Evolutionary conservation across 768 basidiomycete species (phyloP), one percentile per base, ranked within the genome.

Genomic region (Daedaleopsis nitida): DNA sequence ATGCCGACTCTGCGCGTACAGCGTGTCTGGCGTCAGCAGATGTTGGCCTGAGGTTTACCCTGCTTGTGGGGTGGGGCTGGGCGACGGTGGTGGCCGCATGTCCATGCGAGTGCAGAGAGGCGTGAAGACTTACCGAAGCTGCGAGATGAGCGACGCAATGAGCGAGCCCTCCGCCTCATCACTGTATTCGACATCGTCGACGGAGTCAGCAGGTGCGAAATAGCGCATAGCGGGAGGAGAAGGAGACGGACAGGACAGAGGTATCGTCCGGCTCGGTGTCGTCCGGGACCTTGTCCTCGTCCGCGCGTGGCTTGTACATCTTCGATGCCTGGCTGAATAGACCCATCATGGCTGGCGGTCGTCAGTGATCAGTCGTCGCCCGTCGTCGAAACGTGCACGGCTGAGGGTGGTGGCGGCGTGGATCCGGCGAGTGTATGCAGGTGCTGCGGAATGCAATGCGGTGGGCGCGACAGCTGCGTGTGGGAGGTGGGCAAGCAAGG

Each of bases 161-260:
- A 98, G 84, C 49, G 94, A 96, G 53, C 95, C 95, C 73, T 98
- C 91, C 75, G 95, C 83, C 74, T 96, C 94, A 76, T 96, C 94
- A 75, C 92, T 93, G 75, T 37, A 67, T 44, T 55, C 52, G 34
- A 32, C 62, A 58, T 66, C 58, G 48, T 79, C 69, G 59, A 80
- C 72, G 75, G 73, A 69, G 72, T 79, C 70, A 73, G 75, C 58
- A 44, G 59, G 24, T 19, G 61, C 23, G 52, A 58, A 65, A 62
- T 65, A 70, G 57, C 68, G 69, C 76, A 78, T 75, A 62, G 57
- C 50, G 48, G 24, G 19, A 24, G 53, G 21, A 56, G 59, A 57
- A 71, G 61, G 63, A 60, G 55, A 89, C 91, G 70, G 72, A 92
- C 87, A 96, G 77, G 77, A 94, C 90, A 62, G 89, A 91, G 50